phyloP scores from a whole-genome alignment of 768 basidiomycete species.

The Kwoniella sp. region DNA sequence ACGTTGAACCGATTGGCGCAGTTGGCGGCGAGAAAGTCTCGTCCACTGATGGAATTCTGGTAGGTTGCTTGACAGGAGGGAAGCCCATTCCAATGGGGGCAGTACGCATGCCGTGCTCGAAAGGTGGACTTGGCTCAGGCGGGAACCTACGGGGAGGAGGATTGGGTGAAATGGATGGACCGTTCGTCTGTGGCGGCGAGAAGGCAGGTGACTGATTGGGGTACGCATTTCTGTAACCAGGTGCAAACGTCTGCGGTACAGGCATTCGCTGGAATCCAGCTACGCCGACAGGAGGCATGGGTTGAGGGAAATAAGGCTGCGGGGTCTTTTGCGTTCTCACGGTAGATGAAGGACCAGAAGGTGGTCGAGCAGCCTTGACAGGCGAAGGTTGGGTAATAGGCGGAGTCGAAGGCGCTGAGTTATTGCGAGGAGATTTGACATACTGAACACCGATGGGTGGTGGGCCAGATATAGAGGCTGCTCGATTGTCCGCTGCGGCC shows the following conservation, averaged over 20 bases:
- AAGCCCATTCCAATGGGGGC: constrained; percentile 51
- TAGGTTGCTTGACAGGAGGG: constrained; percentile 35
- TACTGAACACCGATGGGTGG: constrained; percentile 16
- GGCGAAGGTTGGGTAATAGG: constrained; percentile 38
- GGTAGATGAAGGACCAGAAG: constrained; percentile 12
- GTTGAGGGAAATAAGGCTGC: constrained; percentile 43
- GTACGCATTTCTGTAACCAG: constrained; percentile 34
- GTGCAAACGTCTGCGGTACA: constrained; percentile 32
- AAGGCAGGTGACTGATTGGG: constrained; percentile 35
- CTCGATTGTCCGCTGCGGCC: constrained; percentile 31
- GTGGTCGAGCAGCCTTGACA: constrained; percentile 23
- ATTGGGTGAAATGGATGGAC: constrained; percentile 32
- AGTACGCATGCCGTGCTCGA: constrained; percentile 34
- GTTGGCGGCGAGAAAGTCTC: constrained; percentile 44
- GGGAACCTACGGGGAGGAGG: constrained; percentile 29
- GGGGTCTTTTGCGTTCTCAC: constrained; percentile 37
- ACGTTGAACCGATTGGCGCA: constrained; percentile 43
- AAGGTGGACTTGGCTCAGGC: constrained; percentile 34
- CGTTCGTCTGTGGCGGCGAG: constrained; percentile 31
- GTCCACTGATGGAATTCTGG: constrained; percentile 37
- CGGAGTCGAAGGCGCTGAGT: constrained; percentile 31
- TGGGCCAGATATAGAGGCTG: constrained; percentile 19
- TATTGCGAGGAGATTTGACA: constrained; percentile 32
- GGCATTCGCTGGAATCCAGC: constrained; percentile 35
- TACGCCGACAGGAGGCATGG: constrained; percentile 31